Base-by-base conservation (phyloP, 2,329 filamentous ascomycete genomes). In the Phialocephala subalpina region DNA sequence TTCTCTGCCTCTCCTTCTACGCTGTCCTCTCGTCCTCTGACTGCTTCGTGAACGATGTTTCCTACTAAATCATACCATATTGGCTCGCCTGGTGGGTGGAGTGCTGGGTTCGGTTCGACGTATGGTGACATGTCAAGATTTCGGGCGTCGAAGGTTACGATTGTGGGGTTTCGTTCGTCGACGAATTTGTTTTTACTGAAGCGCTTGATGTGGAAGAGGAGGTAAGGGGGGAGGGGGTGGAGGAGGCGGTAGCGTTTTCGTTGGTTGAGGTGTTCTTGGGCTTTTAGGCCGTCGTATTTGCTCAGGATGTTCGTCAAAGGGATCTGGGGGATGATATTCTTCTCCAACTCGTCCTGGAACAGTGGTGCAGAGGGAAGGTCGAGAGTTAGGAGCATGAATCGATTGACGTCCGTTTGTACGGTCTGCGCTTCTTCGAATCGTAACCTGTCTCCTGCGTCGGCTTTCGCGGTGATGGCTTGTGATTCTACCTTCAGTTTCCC, bases 111-210 rank as follows among this genome's bases (percentile, higher is more conserved):
- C 0, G 95, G 94, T 80, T 98, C 93, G 14, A 97, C 93, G 74
- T 96, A 98, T 0, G 94, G 94, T 5, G 90, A 86, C 83, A 97
- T 90, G 77, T 99, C 94, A 9, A 99, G 87, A 49, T 90, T 88
- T 76, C 90, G 86, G 4, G 93, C 91, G 70, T 95, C 93, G 79
- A 98, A 99, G 0, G 95, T 98, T 69, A 99, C 96, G 75, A 99
- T 99, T 11, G 96, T 99, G 0, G 95, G 96, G 78, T 99, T 99
- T 59, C 96, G 92, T 80, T 98, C 95, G 1, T 91, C 88, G 22
- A 99, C 92, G 76, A 99, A 99, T 78, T 97, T 97, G 83, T 99
- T 99, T 71, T 92, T 90, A 72, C 90, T 93, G 84, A 99, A 99
- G 73, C 96, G 93, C 82, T 98, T 98, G 82, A 98, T 90, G 82